These are phyloP conservation scores for Vigna hirtella DNA, from an alignment of 306 rosid species.

Conservation along the genomic window DNA sequence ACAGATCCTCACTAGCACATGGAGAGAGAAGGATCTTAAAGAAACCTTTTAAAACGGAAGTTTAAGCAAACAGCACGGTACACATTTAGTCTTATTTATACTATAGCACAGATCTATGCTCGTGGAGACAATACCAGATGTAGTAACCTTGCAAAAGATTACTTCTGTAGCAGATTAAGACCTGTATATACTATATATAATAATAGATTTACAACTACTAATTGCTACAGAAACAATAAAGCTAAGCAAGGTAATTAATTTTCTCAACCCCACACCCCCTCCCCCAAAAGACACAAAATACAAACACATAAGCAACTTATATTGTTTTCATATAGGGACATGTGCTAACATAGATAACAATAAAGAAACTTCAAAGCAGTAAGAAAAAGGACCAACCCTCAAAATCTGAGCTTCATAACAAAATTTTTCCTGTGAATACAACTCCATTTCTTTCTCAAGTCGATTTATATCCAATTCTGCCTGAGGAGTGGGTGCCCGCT, in stretches of 20 bases:
- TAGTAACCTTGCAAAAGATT: neutral
- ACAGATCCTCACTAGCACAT: too few relatives aligned
- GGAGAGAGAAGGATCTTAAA: too few relatives aligned
- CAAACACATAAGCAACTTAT: conserved; percentile 6
- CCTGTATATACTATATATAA: neutral
- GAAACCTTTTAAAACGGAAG: too few relatives aligned
- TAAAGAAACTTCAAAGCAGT: conserved; percentile 21
- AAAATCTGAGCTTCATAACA: conserved; percentile 95
- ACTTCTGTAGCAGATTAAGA: neutral
- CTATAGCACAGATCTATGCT: neutral
- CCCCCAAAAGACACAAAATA: neutral
- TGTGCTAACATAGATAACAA: conserved; percentile 7
- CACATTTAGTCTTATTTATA: neutral
- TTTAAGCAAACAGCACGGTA: neutral
- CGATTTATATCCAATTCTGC: conserved; percentile 70
- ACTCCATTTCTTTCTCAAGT: conserved; percentile 93
- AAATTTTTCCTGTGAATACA: conserved; percentile 80
- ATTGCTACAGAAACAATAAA: neutral
- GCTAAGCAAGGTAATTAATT: neutral
- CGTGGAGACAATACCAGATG: conserved; percentile 2
- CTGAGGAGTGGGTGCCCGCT: conserved; percentile 70
- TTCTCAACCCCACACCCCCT: neutral
- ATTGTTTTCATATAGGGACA: neutral
- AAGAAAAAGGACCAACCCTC: conserved; percentile 60
- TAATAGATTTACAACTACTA: neutral